Evolutionary conservation across 2,329 filamentous ascomycete genomes (phyloP).

Genomic region (Aspergillus niger): DNA sequence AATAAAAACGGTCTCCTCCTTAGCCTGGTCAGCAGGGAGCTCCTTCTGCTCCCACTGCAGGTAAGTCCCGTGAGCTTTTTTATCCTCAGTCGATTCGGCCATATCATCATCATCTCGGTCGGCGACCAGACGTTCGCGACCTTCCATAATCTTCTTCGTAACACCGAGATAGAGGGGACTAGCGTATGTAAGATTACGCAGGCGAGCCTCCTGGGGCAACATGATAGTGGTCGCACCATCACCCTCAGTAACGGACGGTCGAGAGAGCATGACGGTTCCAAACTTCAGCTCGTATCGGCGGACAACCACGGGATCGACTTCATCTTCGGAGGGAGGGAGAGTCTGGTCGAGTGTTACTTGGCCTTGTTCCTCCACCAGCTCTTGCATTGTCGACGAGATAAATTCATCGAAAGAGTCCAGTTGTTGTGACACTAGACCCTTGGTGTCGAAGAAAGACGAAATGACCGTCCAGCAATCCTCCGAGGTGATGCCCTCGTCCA

Average conservation of each 20-base stretch:
- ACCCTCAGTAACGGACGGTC: constrained; percentile 88
- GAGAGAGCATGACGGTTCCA: constrained; percentile 82
- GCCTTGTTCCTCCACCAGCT: constrained; percentile 89
- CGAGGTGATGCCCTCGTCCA: constrained; percentile 76
- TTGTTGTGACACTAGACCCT: constrained; percentile 95
- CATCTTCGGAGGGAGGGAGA: constrained; percentile 72
- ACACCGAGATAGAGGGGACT: constrained; percentile 89
- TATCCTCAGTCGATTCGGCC: constrained; percentile 55
- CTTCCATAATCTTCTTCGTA: constrained; percentile 79
- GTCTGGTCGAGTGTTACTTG: constrained; percentile 92
- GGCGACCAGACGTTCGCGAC: constrained; percentile 73
- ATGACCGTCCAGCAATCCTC: constrained; percentile 99
- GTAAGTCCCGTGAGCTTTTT: constrained; percentile 46
- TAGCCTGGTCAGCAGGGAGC: constrained; percentile 53
- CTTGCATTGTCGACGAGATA: constrained; percentile 88
- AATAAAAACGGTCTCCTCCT: constrained; percentile 79
- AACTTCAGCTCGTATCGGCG: constrained; percentile 96
- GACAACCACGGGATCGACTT: constrained; percentile 74
- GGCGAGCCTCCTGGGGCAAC: constrained; percentile 89
- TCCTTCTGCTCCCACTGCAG: constrained; percentile 53
- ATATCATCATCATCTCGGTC: constrained; percentile 64
- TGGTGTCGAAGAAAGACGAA: constrained; percentile 92
- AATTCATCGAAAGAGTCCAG: constrained; percentile 99
- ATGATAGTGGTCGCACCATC: constrained; percentile 85
- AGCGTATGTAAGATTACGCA: constrained; percentile 94